phyloP scores from a whole-genome alignment of 805 yeast genomes.

The Barnettozyma salicaria region DNA sequence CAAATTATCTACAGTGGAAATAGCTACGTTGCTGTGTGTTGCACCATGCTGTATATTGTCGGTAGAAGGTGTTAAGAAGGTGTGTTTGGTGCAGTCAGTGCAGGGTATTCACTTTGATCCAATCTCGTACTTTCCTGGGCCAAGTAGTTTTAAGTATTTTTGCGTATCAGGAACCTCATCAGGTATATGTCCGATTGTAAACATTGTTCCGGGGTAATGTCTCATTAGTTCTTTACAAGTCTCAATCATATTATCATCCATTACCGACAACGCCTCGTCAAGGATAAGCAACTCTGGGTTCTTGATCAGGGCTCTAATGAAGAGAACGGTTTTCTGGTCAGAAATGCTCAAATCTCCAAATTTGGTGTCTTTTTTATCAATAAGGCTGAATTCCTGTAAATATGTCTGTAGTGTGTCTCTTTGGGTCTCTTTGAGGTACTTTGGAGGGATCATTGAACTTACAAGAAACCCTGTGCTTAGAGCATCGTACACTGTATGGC shows the following conservation, averaged over 20 bases:
- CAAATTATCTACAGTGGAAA: too few species aligned
- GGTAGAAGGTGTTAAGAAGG: too few species aligned
- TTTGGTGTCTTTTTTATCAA: constrained; percentile 29
- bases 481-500: constrained; percentile 46
- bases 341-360: constrained; percentile 58
- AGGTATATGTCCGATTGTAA: constrained; percentile 73
- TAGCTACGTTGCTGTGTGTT: too few species aligned
- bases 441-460: constrained; percentile 58
- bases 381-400: constrained; percentile 40
- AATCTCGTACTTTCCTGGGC: constrained; percentile 33
- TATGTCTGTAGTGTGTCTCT: constrained; percentile 37
- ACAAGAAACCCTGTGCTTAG: constrained; percentile 68
- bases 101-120: constrained; percentile 15
- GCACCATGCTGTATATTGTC: too few species aligned
- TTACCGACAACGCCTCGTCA: constrained; percentile 91
- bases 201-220: constrained; percentile 61
- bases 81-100: neutral
- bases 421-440: constrained; percentile 33
- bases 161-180: constrained; percentile 77
- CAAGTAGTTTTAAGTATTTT: constrained; percentile 30
- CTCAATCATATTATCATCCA: constrained; percentile 59
- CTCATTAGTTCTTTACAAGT: constrained; percentile 48
- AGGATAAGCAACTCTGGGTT: constrained; percentile 72
- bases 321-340: constrained; percentile 71
- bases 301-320: constrained; percentile 72